Evolutionary conservation across 768 basidiomycete genomes (phyloP).

Genomic region (Suillus lakei): DNA sequence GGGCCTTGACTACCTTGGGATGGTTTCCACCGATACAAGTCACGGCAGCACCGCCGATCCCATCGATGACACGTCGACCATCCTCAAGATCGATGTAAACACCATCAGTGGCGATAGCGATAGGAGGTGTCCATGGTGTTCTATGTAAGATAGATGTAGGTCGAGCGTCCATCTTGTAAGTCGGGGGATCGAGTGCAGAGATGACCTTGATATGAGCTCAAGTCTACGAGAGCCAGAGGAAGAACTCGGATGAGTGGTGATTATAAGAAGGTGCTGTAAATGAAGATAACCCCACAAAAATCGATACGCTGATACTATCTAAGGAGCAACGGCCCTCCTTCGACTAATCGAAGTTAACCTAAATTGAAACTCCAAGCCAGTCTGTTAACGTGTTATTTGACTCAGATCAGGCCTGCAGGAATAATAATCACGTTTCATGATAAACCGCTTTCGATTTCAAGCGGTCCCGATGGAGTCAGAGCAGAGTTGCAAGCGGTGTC

Average conservation of each 20-base stretch:
- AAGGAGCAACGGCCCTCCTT: slow-evolving; percentile 4
- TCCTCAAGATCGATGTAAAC: slow-evolving; percentile 74
- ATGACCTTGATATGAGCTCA: neutral
- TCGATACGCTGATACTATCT: neutral
- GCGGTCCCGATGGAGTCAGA: neutral
- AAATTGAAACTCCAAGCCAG: neutral
- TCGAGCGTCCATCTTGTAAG: neutral
- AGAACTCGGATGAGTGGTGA: neutral
- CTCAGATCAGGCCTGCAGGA: neutral
- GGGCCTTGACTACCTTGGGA: slow-evolving; percentile 70
- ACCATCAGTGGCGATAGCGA: slow-evolving; percentile 69
- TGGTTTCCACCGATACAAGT: slow-evolving; percentile 77
- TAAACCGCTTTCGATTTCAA: neutral
- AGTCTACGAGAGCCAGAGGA: neutral
- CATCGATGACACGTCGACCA: slow-evolving; percentile 75
- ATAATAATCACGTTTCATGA: neutral
- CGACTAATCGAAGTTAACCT: neutral
- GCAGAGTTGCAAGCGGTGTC: neutral
- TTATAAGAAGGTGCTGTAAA: neutral
- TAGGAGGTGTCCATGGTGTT: slow-evolving; percentile 74
- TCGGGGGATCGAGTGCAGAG: neutral
- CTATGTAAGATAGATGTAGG: slow-evolving; percentile 60
- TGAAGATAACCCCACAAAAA: neutral
- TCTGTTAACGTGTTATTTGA: neutral
- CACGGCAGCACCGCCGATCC: slow-evolving; percentile 86